These are phyloP conservation scores for Leccinum arenicola DNA, from an alignment of 768 basidiomycete species.

Conservation along the genomic window DNA sequence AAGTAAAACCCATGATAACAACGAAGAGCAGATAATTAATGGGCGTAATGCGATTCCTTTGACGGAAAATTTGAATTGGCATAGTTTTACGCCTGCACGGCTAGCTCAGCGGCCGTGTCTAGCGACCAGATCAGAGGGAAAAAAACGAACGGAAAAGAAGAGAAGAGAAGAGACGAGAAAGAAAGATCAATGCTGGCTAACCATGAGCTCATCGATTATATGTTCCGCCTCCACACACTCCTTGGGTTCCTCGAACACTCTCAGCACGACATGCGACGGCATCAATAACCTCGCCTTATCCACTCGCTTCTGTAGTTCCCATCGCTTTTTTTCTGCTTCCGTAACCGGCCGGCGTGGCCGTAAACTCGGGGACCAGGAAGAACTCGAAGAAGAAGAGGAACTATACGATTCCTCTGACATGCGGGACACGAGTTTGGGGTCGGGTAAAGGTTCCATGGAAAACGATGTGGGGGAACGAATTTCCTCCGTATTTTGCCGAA, in stretches of 20 bases:
- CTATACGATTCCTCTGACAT: conserved; percentile 28
- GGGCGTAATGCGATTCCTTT: background rate
- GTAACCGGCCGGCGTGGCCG: conserved; percentile 29
- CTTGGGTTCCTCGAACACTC: conserved; percentile 63
- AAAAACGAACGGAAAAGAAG: background rate
- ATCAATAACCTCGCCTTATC: conserved; percentile 59
- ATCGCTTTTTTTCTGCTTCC: conserved; percentile 54
- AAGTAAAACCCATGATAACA: background rate
- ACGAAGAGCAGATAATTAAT: background rate
- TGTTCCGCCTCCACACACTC: conserved; percentile 66
- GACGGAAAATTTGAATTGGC: background rate
- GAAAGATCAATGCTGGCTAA: background rate
- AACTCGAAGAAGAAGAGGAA: conserved; percentile 20
- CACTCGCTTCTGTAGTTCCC: conserved; percentile 61
- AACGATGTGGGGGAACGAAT: conserved; percentile 14
- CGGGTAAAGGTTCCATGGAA: conserved; percentile 14
- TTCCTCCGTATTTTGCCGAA: conserved; percentile 11
- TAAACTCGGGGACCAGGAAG: conserved; percentile 20
- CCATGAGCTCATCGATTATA: conserved; percentile 32
- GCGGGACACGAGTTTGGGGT: conserved; percentile 3
- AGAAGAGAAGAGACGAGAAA: background rate
- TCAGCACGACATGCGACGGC: conserved; percentile 53
- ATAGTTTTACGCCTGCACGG: background rate
- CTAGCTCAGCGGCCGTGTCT: background rate
- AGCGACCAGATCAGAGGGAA: background rate